Evolutionary conservation across 805 yeast species (phyloP), one percentile per base, ranked within the genome.

Genomic region (Metschnikowia lunata): DNA sequence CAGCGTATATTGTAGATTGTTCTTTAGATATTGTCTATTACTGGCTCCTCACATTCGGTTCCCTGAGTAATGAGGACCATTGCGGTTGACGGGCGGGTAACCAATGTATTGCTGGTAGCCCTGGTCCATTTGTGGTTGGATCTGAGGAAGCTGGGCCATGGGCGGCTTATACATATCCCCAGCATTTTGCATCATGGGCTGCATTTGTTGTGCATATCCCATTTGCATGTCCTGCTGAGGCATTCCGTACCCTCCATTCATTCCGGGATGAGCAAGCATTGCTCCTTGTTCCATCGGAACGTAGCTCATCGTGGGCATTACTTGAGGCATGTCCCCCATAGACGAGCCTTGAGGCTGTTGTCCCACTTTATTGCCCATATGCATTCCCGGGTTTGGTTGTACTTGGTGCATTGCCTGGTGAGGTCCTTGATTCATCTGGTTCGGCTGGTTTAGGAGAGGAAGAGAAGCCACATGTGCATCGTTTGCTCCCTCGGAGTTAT

Each of bases 81-180:
- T 36, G 12, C 47, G 40, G 18, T 32, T 31, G 14, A 12, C 43
- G n/a, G 43, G 40, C 13, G 40, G 47, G 34, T 39, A 43, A 7
- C 47, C 43, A 26, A 43, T 32, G 23, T 43, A 46, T 23, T 48
- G 52, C 42, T 40, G 48, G 45, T 40, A 44, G 12, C 38, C 39
- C 9, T 37, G 47, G 37, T 44, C 48, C 37, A 42, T 41, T 39
- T 42, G 54, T 18, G 51, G 49, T 39, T 49, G 55, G 41, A 43
- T 37, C 43, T 41, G 51, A n/a, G 51, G 45, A 28, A 45, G 47
- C 40, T 45, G 47, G 27, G 49, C 32, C 43, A 46, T 36, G 9
- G 40, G 49, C 15, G 48, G 37, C 42, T 50, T 50, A 32, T 43
- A 50, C 33, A 45, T 30, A 9, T 50, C 51, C 5, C 39, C 46